phyloP scores from a whole-genome alignment of 345 rosid species.

The Boechera stricta region DNA sequence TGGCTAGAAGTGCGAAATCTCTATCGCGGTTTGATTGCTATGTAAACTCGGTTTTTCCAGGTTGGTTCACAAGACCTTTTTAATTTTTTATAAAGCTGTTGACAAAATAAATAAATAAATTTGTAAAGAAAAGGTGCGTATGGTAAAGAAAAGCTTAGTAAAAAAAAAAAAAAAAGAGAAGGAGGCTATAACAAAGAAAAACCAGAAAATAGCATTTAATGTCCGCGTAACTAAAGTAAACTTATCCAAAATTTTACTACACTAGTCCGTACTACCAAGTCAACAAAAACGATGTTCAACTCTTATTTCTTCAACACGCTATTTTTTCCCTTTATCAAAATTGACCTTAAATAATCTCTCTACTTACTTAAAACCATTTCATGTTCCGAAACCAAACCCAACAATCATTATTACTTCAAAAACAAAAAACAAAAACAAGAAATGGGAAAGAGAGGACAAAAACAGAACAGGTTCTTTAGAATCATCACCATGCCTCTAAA shows the following conservation, averaged over 20 bases:
- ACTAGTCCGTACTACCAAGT: constrained; percentile 28
- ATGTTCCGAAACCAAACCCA: constrained; percentile 15
- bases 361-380: constrained; percentile 35
- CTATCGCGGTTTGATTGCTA: no score
- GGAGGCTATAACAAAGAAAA: no score
- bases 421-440: neutral
- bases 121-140: no score
- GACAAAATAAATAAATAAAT: no score
- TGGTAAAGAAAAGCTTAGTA: no score
- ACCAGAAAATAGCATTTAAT: neutral
- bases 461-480: constrained; percentile 51
- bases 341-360: constrained; percentile 24
- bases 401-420: neutral
- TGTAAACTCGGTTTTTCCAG: no score
- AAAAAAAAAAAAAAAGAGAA: neutral
- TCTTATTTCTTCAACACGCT: constrained; percentile 37
- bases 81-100: no score
- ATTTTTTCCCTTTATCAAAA: neutral
- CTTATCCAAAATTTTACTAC: neutral
- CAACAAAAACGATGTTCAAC: constrained; percentile 37
- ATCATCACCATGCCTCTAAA: constrained; percentile 55
- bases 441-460: constrained; percentile 39
- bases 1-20: no score
- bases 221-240: constrained; percentile 12
- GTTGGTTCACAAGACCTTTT: no score